phyloP scores from a whole-genome alignment of 78 protist genomes.

The Fonticula alba region DNA sequence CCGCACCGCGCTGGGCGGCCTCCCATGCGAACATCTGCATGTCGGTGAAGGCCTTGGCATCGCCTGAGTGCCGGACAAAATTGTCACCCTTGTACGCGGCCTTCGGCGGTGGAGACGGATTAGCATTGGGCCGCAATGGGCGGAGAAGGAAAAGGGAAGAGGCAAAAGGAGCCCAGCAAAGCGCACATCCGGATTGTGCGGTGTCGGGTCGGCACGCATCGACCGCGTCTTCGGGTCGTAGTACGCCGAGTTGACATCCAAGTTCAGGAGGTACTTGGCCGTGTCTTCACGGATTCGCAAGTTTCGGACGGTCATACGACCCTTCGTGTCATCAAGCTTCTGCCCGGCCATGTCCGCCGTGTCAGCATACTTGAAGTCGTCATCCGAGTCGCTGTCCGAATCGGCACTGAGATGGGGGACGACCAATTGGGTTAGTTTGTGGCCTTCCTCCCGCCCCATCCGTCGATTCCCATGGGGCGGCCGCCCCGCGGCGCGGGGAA shows the following conservation, averaged over 20 bases:
- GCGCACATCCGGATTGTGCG: neutral
- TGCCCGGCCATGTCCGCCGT: slow-evolving; percentile 13
- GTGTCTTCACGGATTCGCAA: slow-evolving; percentile 84
- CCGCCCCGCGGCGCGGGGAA: too few relatives aligned
- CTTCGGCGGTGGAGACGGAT: neutral
- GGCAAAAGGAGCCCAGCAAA: neutral
- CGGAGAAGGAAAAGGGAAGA: too few relatives aligned
- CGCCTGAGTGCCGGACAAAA: slow-evolving; percentile 57
- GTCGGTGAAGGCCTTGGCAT: slow-evolving; percentile 37
- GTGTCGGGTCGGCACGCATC: slow-evolving; percentile 77
- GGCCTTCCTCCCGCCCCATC: too few relatives aligned
- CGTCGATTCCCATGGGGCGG: too few relatives aligned
- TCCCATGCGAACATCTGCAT: slow-evolving; percentile 59
- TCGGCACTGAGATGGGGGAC: too few relatives aligned
- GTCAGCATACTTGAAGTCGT: slow-evolving; percentile 16
- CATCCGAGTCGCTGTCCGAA: neutral
- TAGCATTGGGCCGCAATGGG: too few relatives aligned
- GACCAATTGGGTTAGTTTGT: too few relatives aligned
- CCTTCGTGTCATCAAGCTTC: slow-evolving; percentile 37
- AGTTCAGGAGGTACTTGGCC: slow-evolving; percentile 85
- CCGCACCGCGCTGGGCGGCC: slow-evolving; percentile 46
- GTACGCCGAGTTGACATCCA: slow-evolving; percentile 75
- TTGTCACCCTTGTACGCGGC: slow-evolving; percentile 59
- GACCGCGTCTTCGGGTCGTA: slow-evolving; percentile 96
- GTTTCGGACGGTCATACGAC: slow-evolving; percentile 56